Conservation (phyloP, 2,329 filamentous ascomycete species). For the Colletotrichum cuscutae region DNA sequence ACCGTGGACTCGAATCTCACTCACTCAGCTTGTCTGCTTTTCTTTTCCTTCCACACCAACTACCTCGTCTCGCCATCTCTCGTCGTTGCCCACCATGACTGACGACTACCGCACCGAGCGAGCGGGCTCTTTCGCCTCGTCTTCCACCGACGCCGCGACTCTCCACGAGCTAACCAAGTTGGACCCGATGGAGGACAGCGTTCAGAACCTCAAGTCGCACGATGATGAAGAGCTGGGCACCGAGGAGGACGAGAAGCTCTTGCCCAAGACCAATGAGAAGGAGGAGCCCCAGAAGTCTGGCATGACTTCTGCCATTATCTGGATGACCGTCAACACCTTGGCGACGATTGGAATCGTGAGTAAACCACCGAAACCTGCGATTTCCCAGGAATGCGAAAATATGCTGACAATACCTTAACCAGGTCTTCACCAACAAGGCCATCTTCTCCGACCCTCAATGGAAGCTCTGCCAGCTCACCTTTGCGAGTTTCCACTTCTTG, state of each 20-base stretch:
- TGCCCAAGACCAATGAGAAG: slow-evolving; percentile 48
- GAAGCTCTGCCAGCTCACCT: slow-evolving; percentile 71
- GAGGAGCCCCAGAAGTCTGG: slow-evolving; percentile 47
- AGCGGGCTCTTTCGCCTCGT: slow-evolving; percentile 45
- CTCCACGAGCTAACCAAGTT: slow-evolving; percentile 48
- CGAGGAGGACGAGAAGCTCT: slow-evolving; percentile 54
- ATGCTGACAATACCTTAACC: slow-evolving; percentile 26
- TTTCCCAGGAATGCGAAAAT: not conserved
- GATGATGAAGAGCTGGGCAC: slow-evolving; percentile 50
- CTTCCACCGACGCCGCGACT: slow-evolving; percentile 46
- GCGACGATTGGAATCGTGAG: slow-evolving; percentile 72
- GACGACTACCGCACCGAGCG: slow-evolving; percentile 38
- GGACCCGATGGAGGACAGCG: slow-evolving; percentile 45
- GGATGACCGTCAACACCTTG: slow-evolving; percentile 71
- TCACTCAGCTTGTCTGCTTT: not conserved
- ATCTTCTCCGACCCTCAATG: slow-evolving; percentile 73
- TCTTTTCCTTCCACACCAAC: not conserved
- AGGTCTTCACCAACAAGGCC: slow-evolving; percentile 78
- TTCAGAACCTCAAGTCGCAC: slow-evolving; percentile 42
- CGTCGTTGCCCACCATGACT: slow-evolving; percentile 36
- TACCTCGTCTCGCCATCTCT: not conserved
- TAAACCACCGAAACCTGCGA: not conserved
- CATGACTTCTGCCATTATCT: slow-evolving; percentile 55
- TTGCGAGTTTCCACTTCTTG: slow-evolving; percentile 76
- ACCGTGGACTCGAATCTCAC: not conserved